Conservation (phyloP, 192 early-diverging fungal species). For the Coemansia sp. region DNA sequence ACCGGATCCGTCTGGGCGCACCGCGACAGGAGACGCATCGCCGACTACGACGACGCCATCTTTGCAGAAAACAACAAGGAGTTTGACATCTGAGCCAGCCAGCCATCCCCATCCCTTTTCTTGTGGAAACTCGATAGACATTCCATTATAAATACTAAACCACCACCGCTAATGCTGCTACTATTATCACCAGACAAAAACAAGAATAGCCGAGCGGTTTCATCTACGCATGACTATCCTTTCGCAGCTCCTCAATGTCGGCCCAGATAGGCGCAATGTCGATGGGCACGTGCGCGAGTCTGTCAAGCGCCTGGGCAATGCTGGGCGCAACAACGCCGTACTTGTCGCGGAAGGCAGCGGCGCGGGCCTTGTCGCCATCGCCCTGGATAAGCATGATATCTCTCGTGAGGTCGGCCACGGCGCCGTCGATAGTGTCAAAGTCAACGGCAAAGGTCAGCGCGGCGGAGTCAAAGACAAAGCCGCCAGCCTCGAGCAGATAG, state of each 20-base stretch:
- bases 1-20: constrained; percentile 38
- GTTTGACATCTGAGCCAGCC: not conserved
- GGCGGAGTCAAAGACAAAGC: constrained; percentile 54
- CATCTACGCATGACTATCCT: no score
- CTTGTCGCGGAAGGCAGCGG: constrained; percentile 58
- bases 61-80: no score
- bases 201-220: no score
- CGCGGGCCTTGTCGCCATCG: constrained; percentile 64
- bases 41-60: constrained; percentile 20
- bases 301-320: constrained; percentile 58
- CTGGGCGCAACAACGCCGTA: constrained; percentile 57
- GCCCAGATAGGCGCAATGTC: constrained; percentile 53
- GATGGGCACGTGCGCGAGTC: constrained; percentile 55
- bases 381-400: constrained; percentile 73
- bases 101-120: not conserved
- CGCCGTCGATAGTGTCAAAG: constrained; percentile 58
- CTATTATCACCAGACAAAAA: not conserved
- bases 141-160: not conserved
- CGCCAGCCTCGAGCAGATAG: constrained; percentile 67
- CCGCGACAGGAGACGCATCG: constrained; percentile 42
- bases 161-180: no score
- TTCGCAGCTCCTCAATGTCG: constrained; percentile 35
- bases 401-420: constrained; percentile 61
- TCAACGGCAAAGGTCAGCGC: constrained; percentile 60
- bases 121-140: not conserved